Percentiles rank a stretch among this genome's conserved stretches.
Evolutionary conservation across 116 monocot species (phyloP).

Genomic region (Posidonia oceanica): DNA sequence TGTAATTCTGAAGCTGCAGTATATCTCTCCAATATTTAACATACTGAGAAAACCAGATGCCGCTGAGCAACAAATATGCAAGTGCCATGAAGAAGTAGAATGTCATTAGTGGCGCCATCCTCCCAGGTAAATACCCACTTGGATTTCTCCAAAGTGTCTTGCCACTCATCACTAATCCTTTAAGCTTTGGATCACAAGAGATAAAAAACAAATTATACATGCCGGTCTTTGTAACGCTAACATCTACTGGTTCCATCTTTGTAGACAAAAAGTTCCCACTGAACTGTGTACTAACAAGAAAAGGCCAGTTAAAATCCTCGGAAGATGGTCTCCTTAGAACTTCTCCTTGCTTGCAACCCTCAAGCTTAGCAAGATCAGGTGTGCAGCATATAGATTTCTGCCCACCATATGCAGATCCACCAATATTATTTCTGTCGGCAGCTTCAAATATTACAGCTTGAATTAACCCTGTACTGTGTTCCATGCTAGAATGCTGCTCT

Average conservation of each 20-base stretch:
- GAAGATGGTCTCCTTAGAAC: conserved; percentile 72
- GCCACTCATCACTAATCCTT: conserved; percentile 72
- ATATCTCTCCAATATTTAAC: conserved; percentile 80
- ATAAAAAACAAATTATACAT: conserved; percentile 98
- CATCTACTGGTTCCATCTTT: conserved; percentile 37
- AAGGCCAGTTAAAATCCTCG: conserved; percentile 59
- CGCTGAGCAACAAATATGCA: conserved; percentile 53
- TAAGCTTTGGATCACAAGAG: conserved; percentile 82
- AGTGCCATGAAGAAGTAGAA: conserved; percentile 79
- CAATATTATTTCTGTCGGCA: conserved; percentile 76
- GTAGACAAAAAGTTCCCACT: conserved; percentile 34
- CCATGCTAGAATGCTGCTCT: conserved; percentile 61
- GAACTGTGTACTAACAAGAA: conserved; percentile 57
- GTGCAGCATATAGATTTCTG: conserved; percentile 94
- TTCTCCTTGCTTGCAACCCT: conserved; percentile 87
- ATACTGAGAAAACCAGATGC: conserved; percentile 75
- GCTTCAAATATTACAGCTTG: conserved; percentile 97
- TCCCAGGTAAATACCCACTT: conserved; percentile 82
- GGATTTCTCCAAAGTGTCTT: conserved; percentile 91
- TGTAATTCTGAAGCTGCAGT: conserved; percentile 78
- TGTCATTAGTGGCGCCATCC: conserved; percentile 85
- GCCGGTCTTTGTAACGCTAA: conserved; percentile 66
- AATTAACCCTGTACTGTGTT: conserved; percentile 75
- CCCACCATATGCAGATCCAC: conserved; percentile 96
- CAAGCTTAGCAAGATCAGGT: conserved; percentile 91